Percentiles rank a stretch among this genome's conserved stretches.
Evolutionary conservation across 2,329 filamentous ascomycete species (phyloP).

Genomic region (Ophiostoma sp.): DNA sequence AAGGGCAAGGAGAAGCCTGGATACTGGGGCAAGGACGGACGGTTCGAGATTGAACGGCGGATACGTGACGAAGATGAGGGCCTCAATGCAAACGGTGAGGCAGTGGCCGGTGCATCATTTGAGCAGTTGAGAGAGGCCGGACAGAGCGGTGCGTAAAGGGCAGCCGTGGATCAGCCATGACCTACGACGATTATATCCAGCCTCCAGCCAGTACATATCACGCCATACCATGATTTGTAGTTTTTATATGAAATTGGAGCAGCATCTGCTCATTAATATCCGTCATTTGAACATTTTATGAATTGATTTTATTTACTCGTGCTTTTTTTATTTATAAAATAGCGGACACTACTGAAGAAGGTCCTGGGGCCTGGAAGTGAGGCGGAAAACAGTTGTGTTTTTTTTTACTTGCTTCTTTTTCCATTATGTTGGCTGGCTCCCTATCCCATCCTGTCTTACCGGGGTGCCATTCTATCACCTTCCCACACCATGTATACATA

Average conservation of each 20-base stretch:
- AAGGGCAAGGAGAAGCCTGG: slow-evolving; percentile 58
- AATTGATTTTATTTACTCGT: slow-evolving; percentile 4
- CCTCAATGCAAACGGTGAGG: background rate
- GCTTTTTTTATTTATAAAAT: background rate
- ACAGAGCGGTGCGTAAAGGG: slow-evolving; percentile 47
- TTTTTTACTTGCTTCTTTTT: background rate
- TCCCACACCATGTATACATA: background rate
- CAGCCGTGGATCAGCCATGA: background rate
- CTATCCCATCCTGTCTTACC: background rate
- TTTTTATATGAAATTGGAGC: background rate
- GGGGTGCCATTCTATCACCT: background rate
- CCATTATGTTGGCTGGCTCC: background rate
- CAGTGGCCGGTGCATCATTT: slow-evolving; percentile 34
- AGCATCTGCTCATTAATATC: background rate
- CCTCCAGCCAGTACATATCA: background rate
- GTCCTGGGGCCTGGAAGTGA: background rate
- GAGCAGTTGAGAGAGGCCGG: slow-evolving; percentile 50
- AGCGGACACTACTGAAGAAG: background rate
- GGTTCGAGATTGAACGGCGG: slow-evolving; percentile 67
- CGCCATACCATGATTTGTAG: background rate
- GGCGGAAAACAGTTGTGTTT: background rate
- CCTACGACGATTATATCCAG: background rate
- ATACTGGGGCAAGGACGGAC: slow-evolving; percentile 70
- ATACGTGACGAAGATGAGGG: slow-evolving; percentile 62
- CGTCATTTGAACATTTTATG: background rate